Conservation (phyloP, 108 stramenopile genomes). For the Nannochloropsis oceanica region DNA sequence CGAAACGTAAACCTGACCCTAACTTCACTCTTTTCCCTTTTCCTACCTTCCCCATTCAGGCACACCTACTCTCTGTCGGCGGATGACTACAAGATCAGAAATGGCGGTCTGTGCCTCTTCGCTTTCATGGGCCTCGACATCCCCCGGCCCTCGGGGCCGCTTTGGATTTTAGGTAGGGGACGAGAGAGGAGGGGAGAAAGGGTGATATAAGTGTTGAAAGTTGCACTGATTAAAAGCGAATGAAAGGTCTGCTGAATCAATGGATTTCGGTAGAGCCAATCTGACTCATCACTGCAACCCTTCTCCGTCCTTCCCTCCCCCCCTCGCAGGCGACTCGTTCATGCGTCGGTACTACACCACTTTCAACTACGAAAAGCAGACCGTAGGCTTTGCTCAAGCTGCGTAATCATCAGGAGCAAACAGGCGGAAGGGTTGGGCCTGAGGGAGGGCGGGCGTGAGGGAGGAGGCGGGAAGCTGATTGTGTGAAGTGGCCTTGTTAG, state of each 20-base stretch:
- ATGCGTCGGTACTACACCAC: background rate
- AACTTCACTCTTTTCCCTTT: too few species aligned
- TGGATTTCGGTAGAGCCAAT: background rate
- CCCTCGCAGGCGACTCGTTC: background rate
- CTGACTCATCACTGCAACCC: background rate
- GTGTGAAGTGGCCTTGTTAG: too few species aligned
- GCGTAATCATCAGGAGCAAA: too few species aligned
- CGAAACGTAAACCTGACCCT: too few species aligned
- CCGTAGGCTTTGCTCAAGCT: background rate
- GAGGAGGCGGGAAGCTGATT: background rate
- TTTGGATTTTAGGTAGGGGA: conserved; percentile 55
- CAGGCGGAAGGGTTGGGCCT: too few species aligned
- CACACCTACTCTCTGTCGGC: conserved; percentile 53
- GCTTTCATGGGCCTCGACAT: conserved; percentile 79
- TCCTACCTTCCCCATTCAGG: background rate
- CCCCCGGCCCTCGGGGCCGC: conserved; percentile 44
- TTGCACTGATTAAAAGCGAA: too few species aligned
- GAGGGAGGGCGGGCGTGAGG: background rate
- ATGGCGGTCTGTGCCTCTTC: conserved; percentile 64
- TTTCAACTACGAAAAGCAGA: background rate
- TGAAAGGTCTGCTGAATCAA: too few species aligned
- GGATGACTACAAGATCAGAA: conserved; percentile 40
- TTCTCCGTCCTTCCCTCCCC: background rate
- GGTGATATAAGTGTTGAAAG: background rate
- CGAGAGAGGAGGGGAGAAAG: background rate